Conservation (phyloP, 805 yeast species). For the Candida multigemmis region DNA sequence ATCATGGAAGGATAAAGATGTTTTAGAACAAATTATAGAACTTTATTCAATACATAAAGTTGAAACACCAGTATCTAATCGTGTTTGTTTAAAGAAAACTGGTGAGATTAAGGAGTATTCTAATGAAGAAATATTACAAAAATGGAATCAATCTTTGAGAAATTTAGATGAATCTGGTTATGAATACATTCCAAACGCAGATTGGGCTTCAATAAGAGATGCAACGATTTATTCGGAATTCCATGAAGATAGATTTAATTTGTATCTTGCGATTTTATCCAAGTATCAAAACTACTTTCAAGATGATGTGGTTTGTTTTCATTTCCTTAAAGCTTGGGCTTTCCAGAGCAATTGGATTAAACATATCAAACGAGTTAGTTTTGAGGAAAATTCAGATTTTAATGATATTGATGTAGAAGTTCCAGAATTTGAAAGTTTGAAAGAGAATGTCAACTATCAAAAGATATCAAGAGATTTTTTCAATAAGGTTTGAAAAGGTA, state of each 20-base stretch:
- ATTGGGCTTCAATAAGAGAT: conserved; percentile 77
- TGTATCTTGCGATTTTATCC: conserved; percentile 49
- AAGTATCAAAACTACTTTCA: conserved; percentile 35
- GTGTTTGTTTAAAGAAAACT: conserved; percentile 64
- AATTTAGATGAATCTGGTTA: conserved; percentile 45
- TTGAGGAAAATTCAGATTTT: conserved; percentile 10
- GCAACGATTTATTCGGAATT: conserved; percentile 49
- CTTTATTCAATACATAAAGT: conserved; percentile 52
- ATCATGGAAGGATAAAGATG: conserved; percentile 58
- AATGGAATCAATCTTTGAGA: conserved; percentile 45
- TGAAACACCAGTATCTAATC: conserved; percentile 57
- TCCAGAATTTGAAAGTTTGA: conserved; percentile 17
- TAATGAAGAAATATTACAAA: conserved; percentile 39
- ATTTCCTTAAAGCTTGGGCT: no score
- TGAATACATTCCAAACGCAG: conserved; percentile 68
- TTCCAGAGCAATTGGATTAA: conserved; percentile 19
- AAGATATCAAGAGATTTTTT: conserved; percentile 1
- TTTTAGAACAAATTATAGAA: conserved; percentile 53
- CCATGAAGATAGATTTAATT: conserved; percentile 36
- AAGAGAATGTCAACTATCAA: conserved; percentile 18
- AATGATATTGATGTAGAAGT: conserved; percentile 1
- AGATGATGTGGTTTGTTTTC: conserved; percentile 19
- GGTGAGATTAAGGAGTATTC: conserved; percentile 53
- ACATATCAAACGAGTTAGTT: conserved; percentile 15
- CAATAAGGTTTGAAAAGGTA: no score